Evolutionary conservation across 2,329 filamentous ascomycete species (phyloP).

Genomic region (Talaromyces verruculosus): DNA sequence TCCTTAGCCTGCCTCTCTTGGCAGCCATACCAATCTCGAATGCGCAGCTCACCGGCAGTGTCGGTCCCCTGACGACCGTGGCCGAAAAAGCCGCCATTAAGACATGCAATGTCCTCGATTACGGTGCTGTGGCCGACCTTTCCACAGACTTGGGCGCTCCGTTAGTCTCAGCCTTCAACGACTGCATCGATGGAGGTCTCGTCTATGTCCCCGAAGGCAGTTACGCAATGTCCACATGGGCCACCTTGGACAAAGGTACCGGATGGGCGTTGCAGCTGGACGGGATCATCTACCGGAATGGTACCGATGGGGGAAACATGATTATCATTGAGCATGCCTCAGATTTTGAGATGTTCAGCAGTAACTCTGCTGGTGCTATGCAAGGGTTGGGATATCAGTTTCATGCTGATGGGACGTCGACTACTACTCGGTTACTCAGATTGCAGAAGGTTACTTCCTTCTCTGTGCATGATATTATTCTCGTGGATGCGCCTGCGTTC

Average conservation of each 20-base stretch:
- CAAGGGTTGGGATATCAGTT: constrained; percentile 55
- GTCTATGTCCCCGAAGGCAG: constrained; percentile 53
- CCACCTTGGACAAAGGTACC: constrained; percentile 48
- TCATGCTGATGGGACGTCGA: constrained; percentile 42
- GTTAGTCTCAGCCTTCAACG: constrained; percentile 50
- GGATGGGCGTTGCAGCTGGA: constrained; percentile 55
- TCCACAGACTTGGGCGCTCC: constrained; percentile 54
- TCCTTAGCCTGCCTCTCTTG: background rate
- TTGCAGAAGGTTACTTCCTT: constrained; percentile 49
- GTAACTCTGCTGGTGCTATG: constrained; percentile 53
- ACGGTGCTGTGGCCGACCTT: constrained; percentile 54
- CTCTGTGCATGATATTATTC: constrained; percentile 51
- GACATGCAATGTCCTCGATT: constrained; percentile 55
- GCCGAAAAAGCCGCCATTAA: constrained; percentile 49
- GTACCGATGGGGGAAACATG: constrained; percentile 54
- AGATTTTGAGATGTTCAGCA: constrained; percentile 57
- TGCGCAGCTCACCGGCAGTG: constrained; percentile 44
- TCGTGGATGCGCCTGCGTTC: constrained; percentile 53
- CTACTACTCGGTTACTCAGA: constrained; percentile 49
- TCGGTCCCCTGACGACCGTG: constrained; percentile 48
- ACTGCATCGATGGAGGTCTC: constrained; percentile 53
- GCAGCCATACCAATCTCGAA: background rate
- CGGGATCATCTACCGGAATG: constrained; percentile 55
- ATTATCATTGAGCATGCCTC: constrained; percentile 52
- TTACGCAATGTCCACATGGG: constrained; percentile 54